Conservation (phyloP, 805 yeast genomes). For the Zygosaccharomyces lentus region DNA sequence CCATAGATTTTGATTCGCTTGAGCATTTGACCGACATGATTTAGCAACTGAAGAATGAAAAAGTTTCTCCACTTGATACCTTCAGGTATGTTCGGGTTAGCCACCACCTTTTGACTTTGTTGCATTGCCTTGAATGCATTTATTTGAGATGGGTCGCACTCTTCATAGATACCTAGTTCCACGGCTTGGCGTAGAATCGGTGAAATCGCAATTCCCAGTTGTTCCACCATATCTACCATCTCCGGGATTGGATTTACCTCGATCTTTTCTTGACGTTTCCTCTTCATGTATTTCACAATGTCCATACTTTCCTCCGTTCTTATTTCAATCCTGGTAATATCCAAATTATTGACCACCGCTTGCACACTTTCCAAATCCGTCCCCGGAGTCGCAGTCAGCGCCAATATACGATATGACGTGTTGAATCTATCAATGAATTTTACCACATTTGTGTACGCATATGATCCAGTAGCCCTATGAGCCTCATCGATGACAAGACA, state of each 20-base stretch:
- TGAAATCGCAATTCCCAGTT: constrained; percentile 56
- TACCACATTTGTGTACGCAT: constrained; percentile 84
- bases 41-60: constrained; percentile 57
- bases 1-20: constrained; percentile 78
- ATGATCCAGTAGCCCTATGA: constrained; percentile 86
- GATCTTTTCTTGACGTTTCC: constrained; percentile 56
- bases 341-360: constrained; percentile 67
- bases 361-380: constrained; percentile 85
- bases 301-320: constrained; percentile 83
- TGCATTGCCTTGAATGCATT: constrained; percentile 71
- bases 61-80: constrained; percentile 72
- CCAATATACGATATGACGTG: constrained; percentile 68
- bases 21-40: constrained; percentile 67
- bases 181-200: constrained; percentile 65
- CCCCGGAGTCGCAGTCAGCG: constrained; percentile 95
- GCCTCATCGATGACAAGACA: constrained; percentile 92
- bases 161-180: constrained; percentile 56
- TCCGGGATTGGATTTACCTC: constrained; percentile 51
- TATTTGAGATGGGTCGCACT: constrained; percentile 60
- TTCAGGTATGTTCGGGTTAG: constrained; percentile 54
- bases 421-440: constrained; percentile 57
- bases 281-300: constrained; percentile 71
- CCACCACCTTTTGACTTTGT: constrained; percentile 53
- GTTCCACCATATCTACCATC: constrained; percentile 51
- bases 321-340: constrained; percentile 73